Conservation (phyloP, 352 stramenopile species). For the Globisporangium emineosum region DNA sequence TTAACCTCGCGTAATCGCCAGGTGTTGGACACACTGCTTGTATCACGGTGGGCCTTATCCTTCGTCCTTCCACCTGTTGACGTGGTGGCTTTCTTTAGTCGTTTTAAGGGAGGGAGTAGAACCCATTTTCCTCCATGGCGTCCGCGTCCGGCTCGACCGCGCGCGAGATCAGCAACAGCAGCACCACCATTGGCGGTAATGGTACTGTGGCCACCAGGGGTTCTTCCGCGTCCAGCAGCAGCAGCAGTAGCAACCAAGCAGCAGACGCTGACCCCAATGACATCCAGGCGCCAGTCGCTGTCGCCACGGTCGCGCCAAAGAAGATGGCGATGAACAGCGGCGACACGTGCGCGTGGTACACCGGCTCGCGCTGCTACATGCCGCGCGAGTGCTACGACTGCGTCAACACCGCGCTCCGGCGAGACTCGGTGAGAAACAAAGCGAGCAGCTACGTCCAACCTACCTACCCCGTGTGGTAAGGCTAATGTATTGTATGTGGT, state of each 20-base stretch:
- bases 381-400: constrained; percentile 21
- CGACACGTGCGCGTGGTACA: constrained; percentile 19
- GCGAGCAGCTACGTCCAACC: background rate
- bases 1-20: background rate
- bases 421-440: constrained; percentile 1
- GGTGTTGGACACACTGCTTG: background rate
- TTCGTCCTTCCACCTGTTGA: too few relatives aligned
- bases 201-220: too few relatives aligned
- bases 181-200: too few relatives aligned
- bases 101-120: background rate
- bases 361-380: constrained; percentile 12
- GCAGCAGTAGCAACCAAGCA: too few relatives aligned
- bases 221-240: too few relatives aligned
- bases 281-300: background rate
- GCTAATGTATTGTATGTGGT: background rate
- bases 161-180: background rate
- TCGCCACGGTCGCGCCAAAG: constrained; percentile 14
- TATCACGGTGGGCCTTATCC: too few relatives aligned
- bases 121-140: background rate
- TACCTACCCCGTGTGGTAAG: too few relatives aligned
- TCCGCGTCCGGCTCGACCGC: background rate
- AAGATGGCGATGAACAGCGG: constrained; percentile 1
- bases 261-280: background rate
- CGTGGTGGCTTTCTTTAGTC: background rate
- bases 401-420: constrained; percentile 14